These are phyloP conservation scores for Castanea mollissima DNA, from an alignment of 306 rosid species.

Conservation along the genomic window DNA sequence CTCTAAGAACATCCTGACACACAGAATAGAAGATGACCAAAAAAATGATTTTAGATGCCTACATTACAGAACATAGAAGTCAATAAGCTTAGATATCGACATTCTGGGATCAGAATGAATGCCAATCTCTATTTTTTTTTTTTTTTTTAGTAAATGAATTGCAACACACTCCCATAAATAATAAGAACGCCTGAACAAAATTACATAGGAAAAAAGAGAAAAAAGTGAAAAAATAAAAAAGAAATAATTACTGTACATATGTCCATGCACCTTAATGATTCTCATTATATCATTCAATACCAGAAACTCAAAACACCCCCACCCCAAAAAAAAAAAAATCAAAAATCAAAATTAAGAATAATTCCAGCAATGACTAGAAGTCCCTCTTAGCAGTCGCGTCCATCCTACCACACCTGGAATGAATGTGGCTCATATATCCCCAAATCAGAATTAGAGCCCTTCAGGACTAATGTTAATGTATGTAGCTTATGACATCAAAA, in stretches of 20 bases:
- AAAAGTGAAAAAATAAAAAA: background rate
- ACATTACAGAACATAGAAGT: conserved; percentile 2
- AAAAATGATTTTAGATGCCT: conserved; percentile 8
- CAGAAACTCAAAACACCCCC: background rate
- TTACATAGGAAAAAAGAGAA: background rate
- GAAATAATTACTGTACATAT: background rate
- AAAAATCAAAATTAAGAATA: background rate
- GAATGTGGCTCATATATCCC: background rate
- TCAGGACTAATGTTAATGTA: background rate
- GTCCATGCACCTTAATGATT: background rate
- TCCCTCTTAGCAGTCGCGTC: background rate
- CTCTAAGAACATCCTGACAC: conserved; percentile 60
- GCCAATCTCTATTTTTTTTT: background rate
- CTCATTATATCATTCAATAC: background rate
- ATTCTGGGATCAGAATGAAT: background rate
- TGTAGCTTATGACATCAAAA: background rate
- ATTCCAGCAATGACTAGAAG: background rate
- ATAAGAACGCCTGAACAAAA: background rate
- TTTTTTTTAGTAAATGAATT: background rate
- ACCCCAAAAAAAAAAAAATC: background rate
- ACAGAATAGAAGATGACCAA: conserved; percentile 30
- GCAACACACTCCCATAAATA: background rate
- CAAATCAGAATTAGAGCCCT: background rate
- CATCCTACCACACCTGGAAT: background rate
- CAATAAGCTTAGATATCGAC: background rate